Conservation (phyloP, 108 stramenopile genomes). For the Skeletonema tropicum region DNA sequence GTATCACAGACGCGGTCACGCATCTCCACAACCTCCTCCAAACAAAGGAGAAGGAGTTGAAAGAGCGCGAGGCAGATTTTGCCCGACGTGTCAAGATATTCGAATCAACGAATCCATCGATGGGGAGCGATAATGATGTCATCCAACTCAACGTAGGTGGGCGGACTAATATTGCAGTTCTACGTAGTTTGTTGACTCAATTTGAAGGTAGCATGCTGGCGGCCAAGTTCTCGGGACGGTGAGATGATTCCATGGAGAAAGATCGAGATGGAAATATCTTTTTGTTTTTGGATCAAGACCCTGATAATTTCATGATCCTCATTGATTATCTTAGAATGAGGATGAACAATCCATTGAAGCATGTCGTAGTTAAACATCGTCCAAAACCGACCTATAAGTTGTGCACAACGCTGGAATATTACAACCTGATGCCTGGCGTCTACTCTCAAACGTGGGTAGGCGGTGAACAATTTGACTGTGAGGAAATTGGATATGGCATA, state of each 20-base stretch:
- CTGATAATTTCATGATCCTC: not conserved
- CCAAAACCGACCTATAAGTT: too few species aligned
- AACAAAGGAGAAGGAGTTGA: constrained; percentile 8
- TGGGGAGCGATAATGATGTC: constrained; percentile 14
- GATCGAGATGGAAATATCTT: constrained; percentile 28
- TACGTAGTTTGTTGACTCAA: constrained; percentile 1
- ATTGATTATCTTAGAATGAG: too few species aligned
- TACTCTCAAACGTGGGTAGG: too few species aligned
- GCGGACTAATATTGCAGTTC: constrained; percentile 6
- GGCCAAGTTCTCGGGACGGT: constrained; percentile 16
- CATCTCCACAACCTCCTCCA: constrained; percentile 16
- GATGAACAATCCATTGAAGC: too few species aligned
- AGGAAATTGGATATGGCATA: too few species aligned
- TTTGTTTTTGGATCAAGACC: constrained; percentile 15
- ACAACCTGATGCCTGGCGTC: too few species aligned
- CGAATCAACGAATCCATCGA: not conserved
- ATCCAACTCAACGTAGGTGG: constrained; percentile 31
- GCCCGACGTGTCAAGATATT: constrained; percentile 2
- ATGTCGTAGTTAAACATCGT: too few species aligned
- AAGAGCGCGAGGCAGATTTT: constrained; percentile 8
- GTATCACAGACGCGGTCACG: not conserved
- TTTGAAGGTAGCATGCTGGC: constrained; percentile 21
- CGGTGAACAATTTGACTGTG: too few species aligned
- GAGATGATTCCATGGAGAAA: constrained; percentile 25
- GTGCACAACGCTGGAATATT: too few species aligned